Base-by-base conservation (phyloP, 2,329 filamentous ascomycete genomes). In the Hypoxylon sp. region DNA sequence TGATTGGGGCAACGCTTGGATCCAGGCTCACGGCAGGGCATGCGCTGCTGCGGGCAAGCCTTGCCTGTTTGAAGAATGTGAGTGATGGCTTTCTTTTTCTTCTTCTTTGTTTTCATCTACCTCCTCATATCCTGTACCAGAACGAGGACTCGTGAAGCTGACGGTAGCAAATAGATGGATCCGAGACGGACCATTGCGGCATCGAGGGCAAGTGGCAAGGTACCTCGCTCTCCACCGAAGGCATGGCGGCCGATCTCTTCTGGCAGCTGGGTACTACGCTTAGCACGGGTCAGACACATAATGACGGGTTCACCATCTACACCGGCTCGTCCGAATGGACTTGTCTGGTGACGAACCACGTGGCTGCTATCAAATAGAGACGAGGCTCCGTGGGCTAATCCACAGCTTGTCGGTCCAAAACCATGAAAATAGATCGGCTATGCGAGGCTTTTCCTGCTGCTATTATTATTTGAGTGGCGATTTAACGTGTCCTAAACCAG, bases 221-320 rank as follows among this genome's bases (percentile, higher is more conserved):
- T 11, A 74, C 72, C 1, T 59, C 73, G 6, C 71, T 76, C 20
- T 50, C 70, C 0, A 69, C 72, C 3, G 34, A 67, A 8, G 74
- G 74, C 5, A 52, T 76, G 7, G 68, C 73, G 11, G 72, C 52
- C 1, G 74, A 76, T 53, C 50, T 75, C 37, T 76, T 76, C 68
- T 76, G 74, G 74, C 73, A 76, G 60, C 57, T 74, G 4, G 74
- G 73, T 1, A 71, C 70, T 7, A 75, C 72, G 30, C 70, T 76
- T 13, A 80, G 79, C 73, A 76, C 64, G 7, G 81, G 81, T 2
- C 74, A 76, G 64, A 77, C 80, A 0, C 73, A 76, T 48, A 74
- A 81, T 55, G 81, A 84, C 50, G 78, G 77, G n/a, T 77, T 79
- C 54, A 83, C 81, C 11, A 78, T 83, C 61, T 83, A 80, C 68